phyloP scores from a whole-genome alignment of 257 asterid species.

The Solanum neorickii region DNA sequence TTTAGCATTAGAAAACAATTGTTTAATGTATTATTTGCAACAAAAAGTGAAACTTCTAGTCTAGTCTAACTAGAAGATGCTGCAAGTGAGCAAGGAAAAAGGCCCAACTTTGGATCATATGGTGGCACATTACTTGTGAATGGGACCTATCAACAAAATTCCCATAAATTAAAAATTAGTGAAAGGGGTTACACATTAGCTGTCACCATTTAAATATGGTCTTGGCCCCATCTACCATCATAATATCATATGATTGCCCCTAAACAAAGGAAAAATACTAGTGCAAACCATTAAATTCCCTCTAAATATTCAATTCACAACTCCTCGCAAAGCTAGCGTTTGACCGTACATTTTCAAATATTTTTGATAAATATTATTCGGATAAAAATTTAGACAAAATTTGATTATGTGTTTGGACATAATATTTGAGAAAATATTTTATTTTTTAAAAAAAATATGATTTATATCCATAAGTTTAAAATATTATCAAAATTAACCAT shows the following conservation, averaged over 20 bases:
- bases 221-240: neutral
- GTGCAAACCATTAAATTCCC: neutral
- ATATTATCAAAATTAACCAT: no score
- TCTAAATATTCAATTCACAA: neutral
- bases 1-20: neutral
- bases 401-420: fast-evolving
- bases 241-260: conserved; percentile 1
- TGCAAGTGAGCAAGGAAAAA: neutral
- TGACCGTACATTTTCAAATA: fast-evolving
- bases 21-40: neutral
- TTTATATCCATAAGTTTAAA: no score
- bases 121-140: neutral
- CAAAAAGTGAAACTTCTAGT: neutral
- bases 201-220: neutral
- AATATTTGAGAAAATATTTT: no score
- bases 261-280: neutral
- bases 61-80: neutral
- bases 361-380: no score
- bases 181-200: neutral
- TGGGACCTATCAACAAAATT: neutral
- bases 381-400: no score
- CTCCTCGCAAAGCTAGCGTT: neutral
- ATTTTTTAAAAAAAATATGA: no score
- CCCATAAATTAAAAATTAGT: neutral
- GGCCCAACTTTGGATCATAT: neutral